These are phyloP conservation scores for Plenodomus biglobosus DNA, from an alignment of 2,329 filamentous ascomycete genomes.

Conservation along the genomic window DNA sequence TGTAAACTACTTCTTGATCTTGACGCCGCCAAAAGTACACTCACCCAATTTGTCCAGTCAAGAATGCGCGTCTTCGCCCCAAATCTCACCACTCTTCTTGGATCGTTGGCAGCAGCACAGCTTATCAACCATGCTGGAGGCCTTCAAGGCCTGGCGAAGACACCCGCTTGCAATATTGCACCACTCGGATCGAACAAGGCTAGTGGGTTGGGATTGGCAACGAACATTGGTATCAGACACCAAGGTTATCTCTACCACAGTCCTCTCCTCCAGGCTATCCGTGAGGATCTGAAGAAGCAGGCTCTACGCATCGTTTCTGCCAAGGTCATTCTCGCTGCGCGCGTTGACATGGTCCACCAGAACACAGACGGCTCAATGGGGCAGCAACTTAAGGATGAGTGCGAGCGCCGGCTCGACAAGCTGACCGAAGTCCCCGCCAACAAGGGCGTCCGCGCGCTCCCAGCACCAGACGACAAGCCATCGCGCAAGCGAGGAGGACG, in stretches of 20 bases:
- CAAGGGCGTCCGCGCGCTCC: conserved; percentile 81
- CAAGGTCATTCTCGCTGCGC: conserved; percentile 90
- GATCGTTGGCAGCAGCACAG: conserved; percentile 89
- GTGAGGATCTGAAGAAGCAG: conserved; percentile 84
- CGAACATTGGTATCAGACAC: conserved; percentile 85
- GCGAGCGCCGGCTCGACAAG: conserved; percentile 85
- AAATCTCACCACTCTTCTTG: conserved; percentile 86
- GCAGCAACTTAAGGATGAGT: conserved; percentile 77
- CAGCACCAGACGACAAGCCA: conserved; percentile 93
- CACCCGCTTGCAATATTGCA: conserved; percentile 88
- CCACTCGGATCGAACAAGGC: conserved; percentile 90
- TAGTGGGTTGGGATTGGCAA: conserved; percentile 78
- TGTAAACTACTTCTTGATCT: conserved; percentile 88
- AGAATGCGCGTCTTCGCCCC: conserved; percentile 96
- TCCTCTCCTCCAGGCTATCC: conserved; percentile 81
- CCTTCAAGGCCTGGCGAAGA: conserved; percentile 83
- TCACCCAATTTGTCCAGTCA: conserved; percentile 94
- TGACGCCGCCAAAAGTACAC: conserved; percentile 79
- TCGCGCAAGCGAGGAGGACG: conserved; percentile 88
- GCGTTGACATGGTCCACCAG: conserved; percentile 83
- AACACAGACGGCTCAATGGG: conserved; percentile 80
- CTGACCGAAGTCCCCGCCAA: conserved; percentile 89
- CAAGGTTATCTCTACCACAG: conserved; percentile 94
- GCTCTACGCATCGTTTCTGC: conserved; percentile 93
- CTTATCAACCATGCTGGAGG: conserved; percentile 94